These are phyloP conservation scores for Stropharia rugosoannulata DNA, from an alignment of 768 basidiomycete species.

Conservation along the genomic window DNA sequence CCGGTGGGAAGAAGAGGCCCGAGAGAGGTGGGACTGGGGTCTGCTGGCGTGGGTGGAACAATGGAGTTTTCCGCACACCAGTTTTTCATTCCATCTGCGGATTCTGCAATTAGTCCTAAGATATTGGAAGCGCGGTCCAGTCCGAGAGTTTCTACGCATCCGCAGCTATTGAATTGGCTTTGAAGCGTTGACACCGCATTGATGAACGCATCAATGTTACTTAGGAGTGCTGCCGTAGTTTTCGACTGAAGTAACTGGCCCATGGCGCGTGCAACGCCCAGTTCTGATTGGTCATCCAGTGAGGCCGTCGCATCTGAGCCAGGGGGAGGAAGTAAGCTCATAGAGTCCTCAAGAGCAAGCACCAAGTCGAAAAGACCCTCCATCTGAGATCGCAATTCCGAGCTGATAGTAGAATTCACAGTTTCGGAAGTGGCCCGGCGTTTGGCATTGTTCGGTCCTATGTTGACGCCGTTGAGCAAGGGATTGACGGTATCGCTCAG, in stretches of 20 bases:
- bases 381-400: slow-evolving; percentile 15
- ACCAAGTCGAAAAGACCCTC: slow-evolving; percentile 19
- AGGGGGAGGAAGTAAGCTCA: background rate
- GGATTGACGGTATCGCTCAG: slow-evolving; percentile 9
- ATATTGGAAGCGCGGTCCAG: background rate
- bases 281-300: background rate
- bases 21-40: background rate
- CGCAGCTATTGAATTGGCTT: background rate
- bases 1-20: slow-evolving; percentile 7
- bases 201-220: slow-evolving; percentile 4
- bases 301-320: background rate
- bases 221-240: background rate
- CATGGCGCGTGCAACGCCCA: background rate
- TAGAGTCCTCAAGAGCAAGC: slow-evolving; percentile 13
- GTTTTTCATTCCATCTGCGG: slow-evolving; percentile 4
- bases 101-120: background rate
- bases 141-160: background rate
- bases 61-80: slow-evolving; percentile 7
- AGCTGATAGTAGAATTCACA: slow-evolving; percentile 10
- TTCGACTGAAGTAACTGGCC: slow-evolving; percentile 4
- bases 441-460: slow-evolving; percentile 15
- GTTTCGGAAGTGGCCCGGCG: slow-evolving; percentile 3
- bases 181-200: background rate
- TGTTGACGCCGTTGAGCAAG: slow-evolving; percentile 8
- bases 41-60: background rate